Conservation (phyloP, 1,139 yeast genomes). For the Pneumocystis carinii region DNA sequence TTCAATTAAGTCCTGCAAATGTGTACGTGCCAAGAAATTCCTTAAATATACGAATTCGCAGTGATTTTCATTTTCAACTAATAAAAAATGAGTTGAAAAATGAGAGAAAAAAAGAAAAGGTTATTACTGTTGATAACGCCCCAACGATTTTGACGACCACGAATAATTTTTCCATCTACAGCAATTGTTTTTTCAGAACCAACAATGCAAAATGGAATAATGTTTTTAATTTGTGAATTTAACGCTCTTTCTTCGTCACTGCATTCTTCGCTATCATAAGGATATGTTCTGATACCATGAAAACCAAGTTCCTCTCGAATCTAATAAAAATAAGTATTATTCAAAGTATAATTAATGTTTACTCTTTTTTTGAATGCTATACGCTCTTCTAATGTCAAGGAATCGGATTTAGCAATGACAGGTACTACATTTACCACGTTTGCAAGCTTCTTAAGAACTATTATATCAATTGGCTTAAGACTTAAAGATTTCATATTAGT, state of each 20-base stretch:
- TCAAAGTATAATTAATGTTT: constrained; percentile 13
- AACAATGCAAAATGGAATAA: constrained; percentile 82
- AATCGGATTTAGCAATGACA: constrained; percentile 83
- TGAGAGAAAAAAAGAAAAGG: neutral
- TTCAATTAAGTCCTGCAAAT: constrained; percentile 88
- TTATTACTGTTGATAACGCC: constrained; percentile 46
- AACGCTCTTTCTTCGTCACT: constrained; percentile 37
- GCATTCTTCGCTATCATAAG: constrained; percentile 76
- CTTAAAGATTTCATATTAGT: constrained; percentile 28
- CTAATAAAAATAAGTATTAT: constrained; percentile 1
- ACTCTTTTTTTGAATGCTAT: constrained; percentile 43
- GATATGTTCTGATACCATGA: constrained; percentile 68
- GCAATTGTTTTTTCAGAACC: constrained; percentile 77
- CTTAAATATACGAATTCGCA: constrained; percentile 90
- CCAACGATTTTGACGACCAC: constrained; percentile 90
- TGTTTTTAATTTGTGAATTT: constrained; percentile 27
- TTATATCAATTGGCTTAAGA: constrained; percentile 65
- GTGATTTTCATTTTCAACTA: constrained; percentile 74
- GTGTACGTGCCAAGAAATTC: constrained; percentile 88
- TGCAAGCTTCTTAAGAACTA: constrained; percentile 67
- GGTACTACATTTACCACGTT: constrained; percentile 94
- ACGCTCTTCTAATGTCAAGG: constrained; percentile 76
- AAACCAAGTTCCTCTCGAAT: constrained; percentile 60
- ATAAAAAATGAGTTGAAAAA: constrained; percentile 15
- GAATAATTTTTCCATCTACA: constrained; percentile 54